These are phyloP conservation scores for Aspergillus sp. DNA, from an alignment of 2,329 filamentous ascomycete genomes.

Conservation along the genomic window DNA sequence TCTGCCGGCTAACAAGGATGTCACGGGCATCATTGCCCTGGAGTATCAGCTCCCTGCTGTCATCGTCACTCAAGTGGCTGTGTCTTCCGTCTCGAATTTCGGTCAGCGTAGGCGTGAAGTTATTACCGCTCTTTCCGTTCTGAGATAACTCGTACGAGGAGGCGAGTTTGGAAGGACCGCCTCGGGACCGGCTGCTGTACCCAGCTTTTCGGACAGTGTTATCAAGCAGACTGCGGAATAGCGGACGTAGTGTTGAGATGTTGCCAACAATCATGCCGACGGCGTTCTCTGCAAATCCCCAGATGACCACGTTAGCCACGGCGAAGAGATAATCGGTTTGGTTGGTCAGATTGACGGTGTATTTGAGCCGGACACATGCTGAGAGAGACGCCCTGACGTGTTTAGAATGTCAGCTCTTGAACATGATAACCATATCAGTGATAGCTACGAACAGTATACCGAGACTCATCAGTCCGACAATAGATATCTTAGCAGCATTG, in stretches of 20 bases:
- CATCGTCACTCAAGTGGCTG: too few relatives aligned
- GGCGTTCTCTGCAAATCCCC: conserved; percentile 45
- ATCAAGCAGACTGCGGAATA: conserved; percentile 27
- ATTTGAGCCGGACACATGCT: conserved; percentile 37
- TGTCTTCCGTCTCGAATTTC: too few relatives aligned
- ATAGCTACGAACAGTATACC: conserved; percentile 39
- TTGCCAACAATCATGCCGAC: conserved; percentile 46
- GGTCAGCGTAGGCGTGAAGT: too few relatives aligned
- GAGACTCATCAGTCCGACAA: conserved; percentile 38
- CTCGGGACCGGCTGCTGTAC: conserved; percentile 27
- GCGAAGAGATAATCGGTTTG: conserved; percentile 36
- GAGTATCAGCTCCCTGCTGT: too few relatives aligned
- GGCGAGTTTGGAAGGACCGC: conserved; percentile 45
- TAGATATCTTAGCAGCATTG: conserved; percentile 39
- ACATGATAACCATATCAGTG: conserved; percentile 14
- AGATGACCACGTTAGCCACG: conserved; percentile 39
- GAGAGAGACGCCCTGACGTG: conserved; percentile 19
- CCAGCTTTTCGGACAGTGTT: conserved; percentile 10
- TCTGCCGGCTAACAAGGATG: too few relatives aligned
- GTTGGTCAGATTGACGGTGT: conserved; percentile 36
- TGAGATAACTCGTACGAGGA: not conserved
- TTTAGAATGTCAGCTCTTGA: too few relatives aligned
- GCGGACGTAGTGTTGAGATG: conserved; percentile 40
- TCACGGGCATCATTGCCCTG: too few relatives aligned
- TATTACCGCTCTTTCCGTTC: not conserved